Evolutionary conservation across 768 basidiomycete species (phyloP).

Genomic region (Collybia sordida): DNA sequence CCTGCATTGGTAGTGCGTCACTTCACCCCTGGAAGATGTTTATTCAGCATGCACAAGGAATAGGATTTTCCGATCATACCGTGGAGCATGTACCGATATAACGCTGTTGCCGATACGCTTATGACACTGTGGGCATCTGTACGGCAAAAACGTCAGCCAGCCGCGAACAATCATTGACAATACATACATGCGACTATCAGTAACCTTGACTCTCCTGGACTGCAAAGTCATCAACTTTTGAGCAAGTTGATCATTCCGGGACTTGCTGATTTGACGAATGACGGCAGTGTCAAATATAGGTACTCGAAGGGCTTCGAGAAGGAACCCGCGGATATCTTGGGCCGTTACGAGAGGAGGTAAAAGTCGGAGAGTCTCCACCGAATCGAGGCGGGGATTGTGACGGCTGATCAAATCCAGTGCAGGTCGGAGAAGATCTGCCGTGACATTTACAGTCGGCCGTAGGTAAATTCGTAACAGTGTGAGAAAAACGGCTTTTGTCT

Average conservation of each 20-base stretch:
- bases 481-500: conserved; percentile 71
- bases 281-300: conserved; percentile 71
- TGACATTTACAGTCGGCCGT: conserved; percentile 55
- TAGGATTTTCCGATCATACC: conserved; percentile 41
- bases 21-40: conserved; percentile 69
- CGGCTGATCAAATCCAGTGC: conserved; percentile 87
- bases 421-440: conserved; percentile 65
- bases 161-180: conserved; percentile 5
- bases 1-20: conserved; percentile 95
- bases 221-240: conserved; percentile 74
- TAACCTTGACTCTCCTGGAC: conserved; percentile 80
- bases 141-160: conserved; percentile 2
- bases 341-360: conserved; percentile 90
- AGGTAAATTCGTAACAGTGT: conserved; percentile 87
- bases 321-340: conserved; percentile 74
- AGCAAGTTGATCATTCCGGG: conserved; percentile 77
- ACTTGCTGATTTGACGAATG: conserved; percentile 66
- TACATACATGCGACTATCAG: conserved; percentile 89
- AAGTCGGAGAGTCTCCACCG: conserved; percentile 79
- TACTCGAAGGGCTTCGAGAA: conserved; percentile 66
- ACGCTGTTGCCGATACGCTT: conserved; percentile 92
- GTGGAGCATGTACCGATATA: conserved; percentile 89
- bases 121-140: conserved; percentile 92
- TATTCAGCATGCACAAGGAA: neutral
- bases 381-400: conserved; percentile 80